Evolutionary conservation across 2,329 filamentous ascomycete genomes (phyloP), one percentile per base, ranked within the genome.

Genomic region (Cladosporium sp.): DNA sequence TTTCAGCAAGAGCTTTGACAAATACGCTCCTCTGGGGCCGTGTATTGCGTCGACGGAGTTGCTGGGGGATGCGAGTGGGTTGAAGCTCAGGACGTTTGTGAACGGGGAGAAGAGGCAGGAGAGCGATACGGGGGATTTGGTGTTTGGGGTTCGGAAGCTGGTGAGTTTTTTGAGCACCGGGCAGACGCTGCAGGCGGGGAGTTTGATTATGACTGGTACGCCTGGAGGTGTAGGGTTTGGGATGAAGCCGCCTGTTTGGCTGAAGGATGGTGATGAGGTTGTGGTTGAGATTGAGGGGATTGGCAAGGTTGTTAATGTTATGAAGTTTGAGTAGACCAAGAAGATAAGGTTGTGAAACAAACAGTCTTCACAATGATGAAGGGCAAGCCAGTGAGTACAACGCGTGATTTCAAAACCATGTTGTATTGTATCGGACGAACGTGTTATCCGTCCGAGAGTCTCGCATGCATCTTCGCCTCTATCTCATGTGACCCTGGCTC

Each of bases 1-100:
- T 0, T 87, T 87, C 68, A 81, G 78, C n/a, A 87, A 88, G 69
- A 84, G 84, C 0, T 88, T 88, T 64, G 84, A 88, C 68, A 84
- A 80, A 0, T 87, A 79, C 68, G 83, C 83, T 0, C 86, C 85
- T 0, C 64, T 88, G 0, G 85, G 85, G 0, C 85, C 85, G 0
- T 76, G 76, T 43, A 73, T 87, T 0, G 82, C 87, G 0, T 75
- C 76, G 1, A 73, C 76, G 0, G 72, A 73, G 1, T 64, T 84
- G 0, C 71, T 87, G 0, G 71, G 74, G 0, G 80, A 84, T 60
- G 83, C 83, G 0, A 72, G 70, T 1, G 69, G 72, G 18, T 74
- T 87, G 51, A 71, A 74, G 0, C 69, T 87, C 8, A 73, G 73
- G 69, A 85, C 83, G 0, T 79, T 74, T 16, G 77, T 85, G 26